Conservation (phyloP, 2,329 filamentous ascomycete species). For the Aspergillus sp. region DNA sequence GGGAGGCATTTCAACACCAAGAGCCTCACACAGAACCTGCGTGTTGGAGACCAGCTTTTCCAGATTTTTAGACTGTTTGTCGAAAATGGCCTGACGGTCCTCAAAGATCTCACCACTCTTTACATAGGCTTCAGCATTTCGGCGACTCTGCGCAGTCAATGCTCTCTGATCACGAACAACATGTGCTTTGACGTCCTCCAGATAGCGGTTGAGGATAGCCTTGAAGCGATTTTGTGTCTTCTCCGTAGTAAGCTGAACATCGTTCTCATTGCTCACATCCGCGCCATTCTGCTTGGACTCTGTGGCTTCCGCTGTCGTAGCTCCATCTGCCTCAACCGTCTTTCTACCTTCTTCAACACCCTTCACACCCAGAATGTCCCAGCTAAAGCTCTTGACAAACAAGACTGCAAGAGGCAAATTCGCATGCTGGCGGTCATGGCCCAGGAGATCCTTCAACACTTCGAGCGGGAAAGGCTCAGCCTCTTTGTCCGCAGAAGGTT, state of each 20-base stretch:
- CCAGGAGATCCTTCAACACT: constrained; percentile 92
- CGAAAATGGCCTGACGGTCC: constrained; percentile 90
- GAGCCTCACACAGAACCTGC: constrained; percentile 79
- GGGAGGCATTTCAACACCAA: constrained; percentile 90
- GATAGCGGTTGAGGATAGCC: constrained; percentile 77
- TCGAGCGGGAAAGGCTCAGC: constrained; percentile 92
- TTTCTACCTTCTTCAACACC: constrained; percentile 70
- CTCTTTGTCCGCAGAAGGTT: constrained; percentile 55
- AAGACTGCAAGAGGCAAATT: constrained; percentile 88
- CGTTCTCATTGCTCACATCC: constrained; percentile 45
- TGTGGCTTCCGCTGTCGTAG: constrained; percentile 48
- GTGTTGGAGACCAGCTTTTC: constrained; percentile 86
- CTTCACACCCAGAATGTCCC: constrained; percentile 85
- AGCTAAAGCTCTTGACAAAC: constrained; percentile 93
- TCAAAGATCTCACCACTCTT: constrained; percentile 98
- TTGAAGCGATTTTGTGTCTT: constrained; percentile 81
- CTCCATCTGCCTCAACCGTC: constrained; percentile 72
- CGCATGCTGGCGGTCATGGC: constrained; percentile 83
- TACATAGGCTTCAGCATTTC: constrained; percentile 96
- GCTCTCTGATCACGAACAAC: constrained; percentile 87
- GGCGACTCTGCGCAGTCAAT: constrained; percentile 76
- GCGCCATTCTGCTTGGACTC: constrained; percentile 32
- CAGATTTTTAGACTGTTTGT: constrained; percentile 85
- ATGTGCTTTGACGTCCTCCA: constrained; percentile 87
- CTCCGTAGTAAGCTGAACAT: constrained; percentile 66